Evolutionary conservation across 1,284 basidiomycete species (phyloP).

Genomic region (Rhodotorula sp.): DNA sequence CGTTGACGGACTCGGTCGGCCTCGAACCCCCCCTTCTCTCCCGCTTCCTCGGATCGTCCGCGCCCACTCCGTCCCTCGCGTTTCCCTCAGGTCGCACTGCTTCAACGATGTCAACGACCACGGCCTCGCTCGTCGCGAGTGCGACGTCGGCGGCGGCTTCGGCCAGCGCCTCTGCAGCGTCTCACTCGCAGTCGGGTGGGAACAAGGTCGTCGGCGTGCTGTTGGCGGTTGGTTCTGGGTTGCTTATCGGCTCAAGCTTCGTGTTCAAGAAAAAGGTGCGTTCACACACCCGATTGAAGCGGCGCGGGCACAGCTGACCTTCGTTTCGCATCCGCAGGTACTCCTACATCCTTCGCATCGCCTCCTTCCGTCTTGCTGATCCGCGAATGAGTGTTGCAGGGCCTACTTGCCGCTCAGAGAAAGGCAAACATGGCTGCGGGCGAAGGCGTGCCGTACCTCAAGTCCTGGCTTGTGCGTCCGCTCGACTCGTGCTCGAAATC

Average conservation of each 20-base stretch:
- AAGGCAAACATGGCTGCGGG: slow-evolving; percentile 65
- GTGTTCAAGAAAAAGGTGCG: slow-evolving; percentile 84
- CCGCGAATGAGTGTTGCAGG: slow-evolving; percentile 12
- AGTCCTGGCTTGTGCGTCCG: slow-evolving; percentile 57
- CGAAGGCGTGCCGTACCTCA: slow-evolving; percentile 92
- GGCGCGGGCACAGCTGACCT: too few relatives aligned
- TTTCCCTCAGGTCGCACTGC: neutral
- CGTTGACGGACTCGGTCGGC: too few relatives aligned
- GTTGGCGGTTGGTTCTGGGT: slow-evolving; percentile 76
- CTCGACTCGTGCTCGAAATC: neutral
- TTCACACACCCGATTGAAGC: too few relatives aligned
- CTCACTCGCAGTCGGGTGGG: neutral
- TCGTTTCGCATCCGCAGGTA: too few relatives aligned
- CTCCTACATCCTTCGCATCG: too few relatives aligned
- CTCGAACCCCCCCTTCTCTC: too few relatives aligned
- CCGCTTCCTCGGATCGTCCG: too few relatives aligned
- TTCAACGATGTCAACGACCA: neutral
- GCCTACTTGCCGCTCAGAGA: slow-evolving; percentile 47
- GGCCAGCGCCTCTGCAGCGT: neutral
- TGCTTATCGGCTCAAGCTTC: slow-evolving; percentile 79
- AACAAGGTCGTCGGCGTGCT: slow-evolving; percentile 60
- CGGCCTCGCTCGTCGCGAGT: neutral
- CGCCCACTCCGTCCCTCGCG: neutral
- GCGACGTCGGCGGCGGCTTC: slow-evolving; percentile 3
- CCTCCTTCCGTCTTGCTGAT: too few relatives aligned